phyloP scores from a whole-genome alignment of 306 rosid genomes.

The Sesbania bispinosa region DNA sequence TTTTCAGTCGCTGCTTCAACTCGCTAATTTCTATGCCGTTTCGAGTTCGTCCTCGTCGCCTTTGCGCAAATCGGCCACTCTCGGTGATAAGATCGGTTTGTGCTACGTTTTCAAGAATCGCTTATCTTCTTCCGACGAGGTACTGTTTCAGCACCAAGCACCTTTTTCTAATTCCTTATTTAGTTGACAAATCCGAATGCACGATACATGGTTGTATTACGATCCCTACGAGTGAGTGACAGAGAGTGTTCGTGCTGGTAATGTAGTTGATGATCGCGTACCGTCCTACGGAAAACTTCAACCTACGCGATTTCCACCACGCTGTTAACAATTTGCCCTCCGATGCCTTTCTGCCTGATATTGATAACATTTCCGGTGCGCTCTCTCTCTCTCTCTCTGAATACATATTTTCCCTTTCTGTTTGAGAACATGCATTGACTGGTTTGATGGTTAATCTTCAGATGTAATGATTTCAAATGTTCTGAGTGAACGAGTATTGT shows the following conservation, averaged over 20 bases:
- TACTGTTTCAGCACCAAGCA: conserved; percentile 6
- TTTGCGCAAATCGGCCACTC: conserved; percentile 29
- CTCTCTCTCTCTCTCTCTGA: background rate
- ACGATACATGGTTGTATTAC: background rate
- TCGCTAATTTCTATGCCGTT: conserved; percentile 65
- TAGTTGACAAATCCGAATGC: conserved; percentile 15
- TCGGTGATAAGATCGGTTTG: conserved; percentile 53
- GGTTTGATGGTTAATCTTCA: conserved; percentile 25
- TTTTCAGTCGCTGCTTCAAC: conserved; percentile 68
- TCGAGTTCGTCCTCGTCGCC: conserved; percentile 41
- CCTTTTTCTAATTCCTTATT: background rate
- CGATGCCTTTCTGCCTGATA: conserved; percentile 49
- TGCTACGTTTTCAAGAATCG: conserved; percentile 54
- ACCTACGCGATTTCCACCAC: conserved; percentile 64
- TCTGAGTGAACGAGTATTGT: conserved; percentile 59
- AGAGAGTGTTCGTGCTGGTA: conserved; percentile 15
- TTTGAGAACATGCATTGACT: conserved; percentile 17
- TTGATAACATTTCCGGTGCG: conserved; percentile 34
- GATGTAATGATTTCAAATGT: conserved; percentile 61
- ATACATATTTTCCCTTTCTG: background rate
- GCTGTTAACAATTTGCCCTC: conserved; percentile 58
- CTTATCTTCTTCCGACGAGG: conserved; percentile 50
- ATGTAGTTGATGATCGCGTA: conserved; percentile 62
- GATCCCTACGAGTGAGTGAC: conserved; percentile 20
- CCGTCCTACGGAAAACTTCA: conserved; percentile 50